Base-by-base conservation (phyloP, 371 early-diverging fungal genomes). In the Zancudomyces culisetae region DNA sequence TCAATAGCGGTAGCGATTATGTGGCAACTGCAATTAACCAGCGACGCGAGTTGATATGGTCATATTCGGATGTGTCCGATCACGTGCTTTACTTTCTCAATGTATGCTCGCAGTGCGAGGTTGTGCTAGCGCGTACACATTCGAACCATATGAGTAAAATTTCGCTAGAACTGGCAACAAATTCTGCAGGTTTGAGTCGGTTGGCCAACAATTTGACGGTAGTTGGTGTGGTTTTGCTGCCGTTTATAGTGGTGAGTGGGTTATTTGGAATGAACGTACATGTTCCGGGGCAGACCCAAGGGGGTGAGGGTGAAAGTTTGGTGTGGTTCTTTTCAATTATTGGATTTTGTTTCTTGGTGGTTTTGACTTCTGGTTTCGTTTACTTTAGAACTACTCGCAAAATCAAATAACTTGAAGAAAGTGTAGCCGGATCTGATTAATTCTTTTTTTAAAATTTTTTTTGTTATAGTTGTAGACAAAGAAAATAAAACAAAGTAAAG, bases 91-190 rank as follows among this genome's bases (percentile, higher is more conserved):
- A 90, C 24, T 85, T 92, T 79, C 57, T 84, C 0, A 82, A 84
- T 48, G 83, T 81, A n/a, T 67, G 89, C 15, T 71, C 73, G 43
- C 91, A 92, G 55, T 90, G 83, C 55, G 93, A 94, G 60, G 83
- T 84, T 60, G 86, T 92, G 20, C 72, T 94, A 2, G 80, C 85
- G 4, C 70, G 94, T 19, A 78, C 90, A 0, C 97, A 96, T 64
- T 79, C 85, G n/a, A 95, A 92, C 57, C 93, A 96, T 58, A 67
- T 96, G 54, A 95, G 94, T 1, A 89, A 90, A 47, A 89, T 95
- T 30, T 83, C 83, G 0, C 83, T 96, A 48, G 95, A 90, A 58
- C 80, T 95, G 61, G 94, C 92, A 27, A 85, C 90, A 57, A 77
- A 88, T n/a, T 84, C 86, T 28, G 89, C 88, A 54, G 72, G 78